Conservation (phyloP, 2,329 filamentous ascomycete genomes). For the Aspergillus tamarii region DNA sequence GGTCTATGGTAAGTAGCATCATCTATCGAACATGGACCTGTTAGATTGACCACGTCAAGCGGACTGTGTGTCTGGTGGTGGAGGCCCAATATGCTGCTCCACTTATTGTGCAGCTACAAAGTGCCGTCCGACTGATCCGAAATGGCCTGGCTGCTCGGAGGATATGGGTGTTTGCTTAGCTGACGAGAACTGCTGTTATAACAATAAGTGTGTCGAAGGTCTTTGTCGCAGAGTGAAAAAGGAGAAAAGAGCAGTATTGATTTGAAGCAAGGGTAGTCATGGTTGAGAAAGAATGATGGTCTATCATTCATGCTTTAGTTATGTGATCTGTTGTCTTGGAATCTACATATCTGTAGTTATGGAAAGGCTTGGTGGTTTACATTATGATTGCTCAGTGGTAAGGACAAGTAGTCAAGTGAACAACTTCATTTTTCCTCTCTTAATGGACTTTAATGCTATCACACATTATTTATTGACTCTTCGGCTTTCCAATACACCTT, state of each 20-base stretch:
- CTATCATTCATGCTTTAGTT: neutral
- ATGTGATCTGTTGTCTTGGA: neutral
- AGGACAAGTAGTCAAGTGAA: too few relatives aligned
- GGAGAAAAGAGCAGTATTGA: neutral
- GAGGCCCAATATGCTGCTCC: slow-evolving; percentile 30
- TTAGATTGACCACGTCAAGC: slow-evolving; percentile 6
- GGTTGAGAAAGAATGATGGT: neutral
- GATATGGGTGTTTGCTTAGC: slow-evolving; percentile 28
- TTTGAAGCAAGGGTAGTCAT: neutral
- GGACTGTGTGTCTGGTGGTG: slow-evolving; percentile 25
- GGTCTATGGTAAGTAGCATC: neutral
- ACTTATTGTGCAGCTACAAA: slow-evolving; percentile 34
- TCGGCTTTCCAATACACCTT: neutral
- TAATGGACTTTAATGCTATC: neutral
- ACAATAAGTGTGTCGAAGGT: slow-evolving; percentile 29
- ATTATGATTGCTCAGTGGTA: too few relatives aligned
- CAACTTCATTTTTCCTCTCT: too few relatives aligned
- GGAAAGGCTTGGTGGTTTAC: too few relatives aligned
- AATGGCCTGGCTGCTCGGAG: slow-evolving; percentile 33
- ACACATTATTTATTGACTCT: neutral
- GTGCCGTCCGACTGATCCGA: slow-evolving; percentile 31
- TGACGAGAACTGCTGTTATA: slow-evolving; percentile 35
- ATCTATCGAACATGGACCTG: too few relatives aligned
- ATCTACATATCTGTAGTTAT: neutral
- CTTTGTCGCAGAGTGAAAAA: slow-evolving; percentile 20